Conservation (phyloP, 2,329 filamentous ascomycete species). For the Endoconidiophora polonica region DNA sequence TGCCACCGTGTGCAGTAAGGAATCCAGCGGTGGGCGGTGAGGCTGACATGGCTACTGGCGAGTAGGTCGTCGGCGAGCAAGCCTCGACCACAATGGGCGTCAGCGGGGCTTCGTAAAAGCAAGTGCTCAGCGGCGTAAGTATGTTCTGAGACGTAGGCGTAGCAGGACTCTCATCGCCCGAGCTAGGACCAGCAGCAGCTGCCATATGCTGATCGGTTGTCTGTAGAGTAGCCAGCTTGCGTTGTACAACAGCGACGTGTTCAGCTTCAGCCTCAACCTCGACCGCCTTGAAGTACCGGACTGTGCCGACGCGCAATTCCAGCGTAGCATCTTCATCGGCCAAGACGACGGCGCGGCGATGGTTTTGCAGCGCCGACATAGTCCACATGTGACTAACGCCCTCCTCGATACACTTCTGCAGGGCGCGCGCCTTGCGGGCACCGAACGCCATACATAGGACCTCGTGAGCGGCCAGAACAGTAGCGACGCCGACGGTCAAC, state of each 20-base stretch:
- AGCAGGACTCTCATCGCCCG: background rate
- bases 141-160: background rate
- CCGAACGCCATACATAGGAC: slow-evolving; percentile 72
- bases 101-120: slow-evolving; percentile 15
- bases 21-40: background rate
- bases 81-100: slow-evolving; percentile 27
- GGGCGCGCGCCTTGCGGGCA: slow-evolving; percentile 61
- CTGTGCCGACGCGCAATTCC: slow-evolving; percentile 58
- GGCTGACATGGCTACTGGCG: background rate
- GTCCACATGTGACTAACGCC: slow-evolving; percentile 88
- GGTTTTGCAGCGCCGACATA: slow-evolving; percentile 62
- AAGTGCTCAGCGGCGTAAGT: slow-evolving; percentile 4
- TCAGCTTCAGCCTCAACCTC: slow-evolving; percentile 45
- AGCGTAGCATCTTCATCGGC: slow-evolving; percentile 67
- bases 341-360: slow-evolving; percentile 67
- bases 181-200: background rate
- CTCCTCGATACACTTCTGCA: slow-evolving; percentile 67
- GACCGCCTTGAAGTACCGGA: slow-evolving; percentile 57
- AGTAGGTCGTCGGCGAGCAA: slow-evolving; percentile 20
- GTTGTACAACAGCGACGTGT: slow-evolving; percentile 14
- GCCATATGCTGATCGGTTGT: slow-evolving; percentile 25
- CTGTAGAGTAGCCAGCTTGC: slow-evolving; percentile 31
- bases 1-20: background rate
- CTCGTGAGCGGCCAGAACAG: slow-evolving; percentile 64
- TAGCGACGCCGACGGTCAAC: slow-evolving; percentile 70